Percentiles rank a stretch among this genome's conserved stretches.
These are phyloP conservation scores for Phylloporus sp. DNA, from an alignment of 768 basidiomycete genomes.

Conservation along the genomic window DNA sequence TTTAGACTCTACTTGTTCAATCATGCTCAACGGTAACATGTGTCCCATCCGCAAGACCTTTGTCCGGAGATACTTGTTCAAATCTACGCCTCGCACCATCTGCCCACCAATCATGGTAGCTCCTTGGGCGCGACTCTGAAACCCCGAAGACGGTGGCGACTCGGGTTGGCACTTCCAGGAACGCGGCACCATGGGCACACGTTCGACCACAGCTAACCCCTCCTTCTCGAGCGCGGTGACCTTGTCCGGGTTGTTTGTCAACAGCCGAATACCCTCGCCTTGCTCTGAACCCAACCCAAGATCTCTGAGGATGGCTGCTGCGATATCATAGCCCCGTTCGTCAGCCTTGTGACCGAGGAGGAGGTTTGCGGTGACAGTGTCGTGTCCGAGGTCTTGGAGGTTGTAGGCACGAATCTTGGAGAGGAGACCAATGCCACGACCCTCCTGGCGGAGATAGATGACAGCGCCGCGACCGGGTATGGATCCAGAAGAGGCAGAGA, in stretches of 20 bases:
- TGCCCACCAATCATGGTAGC: slow-evolving; percentile 81
- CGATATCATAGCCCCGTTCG: slow-evolving; percentile 89
- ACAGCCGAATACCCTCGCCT: slow-evolving; percentile 62
- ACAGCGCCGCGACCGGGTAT: slow-evolving; percentile 89
- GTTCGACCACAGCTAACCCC: slow-evolving; percentile 72
- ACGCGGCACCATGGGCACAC: slow-evolving; percentile 92
- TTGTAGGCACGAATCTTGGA: slow-evolving; percentile 98
- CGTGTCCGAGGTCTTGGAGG: slow-evolving; percentile 94
- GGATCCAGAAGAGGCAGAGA: slow-evolving; percentile 39
- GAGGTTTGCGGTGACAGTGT: slow-evolving; percentile 97
- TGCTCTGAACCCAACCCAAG: slow-evolving; percentile 63
- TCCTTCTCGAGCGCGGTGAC: slow-evolving; percentile 83
- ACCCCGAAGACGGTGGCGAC: neutral
- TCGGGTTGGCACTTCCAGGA: slow-evolving; percentile 58
- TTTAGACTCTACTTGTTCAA: slow-evolving; percentile 7
- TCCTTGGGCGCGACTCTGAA: slow-evolving; percentile 45
- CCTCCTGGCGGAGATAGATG: slow-evolving; percentile 95
- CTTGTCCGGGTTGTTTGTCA: slow-evolving; percentile 99
- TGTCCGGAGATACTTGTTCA: slow-evolving; percentile 93
- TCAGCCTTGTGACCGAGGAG: slow-evolving; percentile 94
- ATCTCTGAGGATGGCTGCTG: slow-evolving; percentile 85
- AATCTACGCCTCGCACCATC: slow-evolving; percentile 72
- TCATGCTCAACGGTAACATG: slow-evolving; percentile 56
- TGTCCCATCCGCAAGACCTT: slow-evolving; percentile 99
- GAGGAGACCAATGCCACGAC: slow-evolving; percentile 91